Evolutionary conservation across 306 rosid species (phyloP), one percentile per base, ranked within the genome.

Genomic region (Dicorynia guianensis): DNA sequence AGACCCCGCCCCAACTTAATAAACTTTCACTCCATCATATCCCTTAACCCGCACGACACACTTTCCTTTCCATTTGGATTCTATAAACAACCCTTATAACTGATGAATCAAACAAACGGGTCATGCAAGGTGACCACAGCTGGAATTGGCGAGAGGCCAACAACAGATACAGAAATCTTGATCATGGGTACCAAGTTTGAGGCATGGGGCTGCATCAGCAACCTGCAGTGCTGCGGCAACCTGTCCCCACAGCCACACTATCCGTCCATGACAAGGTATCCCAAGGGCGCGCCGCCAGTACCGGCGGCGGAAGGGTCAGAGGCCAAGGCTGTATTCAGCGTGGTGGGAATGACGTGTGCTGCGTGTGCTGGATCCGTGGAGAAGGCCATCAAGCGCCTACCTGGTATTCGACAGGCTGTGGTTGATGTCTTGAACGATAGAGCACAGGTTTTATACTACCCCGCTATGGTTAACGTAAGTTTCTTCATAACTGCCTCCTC

Each of bases 321-420:
- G 34, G 77, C 59, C 0, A 88, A 69, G 84, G 91, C 85, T 17
- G 84, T 89, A 55, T 83, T 93, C 30, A 19, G 71, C 0, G 93
- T 93, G 14, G 5, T 34, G 36, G 97, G 97, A 50, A 89, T 93
- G 94, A 93, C 88, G 0, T 89, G 98, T 48, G 77, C 88, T n/a
- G 97, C 96, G 0, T 91, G 96, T 8, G 94, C 96, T 15, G 91
- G 89, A 30, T 89, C 93, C 0, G 85, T 91, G 0, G 97, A 93
- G 76, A 93, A 89, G 71, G 79, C 94, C 15, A 17, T 93, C 73
- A 93, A 93, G 69, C 88, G 91, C 15, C 91, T 93, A 11, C 91
- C 90, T 0, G 97, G 98, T 1, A 87, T 93, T 44, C 84, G 60
- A 6, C 81, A 91, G 14, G 93, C 96, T 1, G 69, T 82, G 4